Percentiles rank a stretch among this genome's conserved stretches.
Evolutionary conservation across 1,284 basidiomycete species (phyloP).

Genomic region (Cutaneotrichosporon sp.): DNA sequence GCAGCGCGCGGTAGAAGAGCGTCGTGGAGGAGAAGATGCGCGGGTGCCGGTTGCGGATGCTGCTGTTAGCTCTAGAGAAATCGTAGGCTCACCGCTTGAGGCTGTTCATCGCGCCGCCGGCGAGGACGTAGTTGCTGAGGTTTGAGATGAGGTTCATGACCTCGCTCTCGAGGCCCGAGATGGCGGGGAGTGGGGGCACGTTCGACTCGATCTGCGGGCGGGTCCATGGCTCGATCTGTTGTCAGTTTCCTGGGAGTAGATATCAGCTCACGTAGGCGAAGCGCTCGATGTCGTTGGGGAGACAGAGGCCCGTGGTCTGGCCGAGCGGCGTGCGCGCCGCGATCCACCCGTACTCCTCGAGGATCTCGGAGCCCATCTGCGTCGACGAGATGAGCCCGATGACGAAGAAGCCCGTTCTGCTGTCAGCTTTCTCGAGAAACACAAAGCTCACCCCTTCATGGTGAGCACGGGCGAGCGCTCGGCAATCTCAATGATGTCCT

Average conservation of each 20-base stretch:
- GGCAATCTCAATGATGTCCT: slow-evolving; percentile 85
- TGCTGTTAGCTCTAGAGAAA: slow-evolving; percentile 51
- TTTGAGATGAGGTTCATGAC: slow-evolving; percentile 89
- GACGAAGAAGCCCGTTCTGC: slow-evolving; percentile 93
- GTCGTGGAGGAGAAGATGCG: slow-evolving; percentile 71
- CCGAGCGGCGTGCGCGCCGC: slow-evolving; percentile 86
- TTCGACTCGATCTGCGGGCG: slow-evolving; percentile 39
- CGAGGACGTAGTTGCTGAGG: slow-evolving; percentile 92
- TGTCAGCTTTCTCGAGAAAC: not conserved
- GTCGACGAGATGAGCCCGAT: slow-evolving; percentile 80
- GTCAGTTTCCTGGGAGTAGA: not conserved
- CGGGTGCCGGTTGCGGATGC: slow-evolving; percentile 72
- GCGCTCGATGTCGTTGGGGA: slow-evolving; percentile 77
- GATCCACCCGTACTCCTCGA: slow-evolving; percentile 92
- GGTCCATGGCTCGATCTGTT: slow-evolving; percentile 76
- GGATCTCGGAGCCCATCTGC: slow-evolving; percentile 71
- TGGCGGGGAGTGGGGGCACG: slow-evolving; percentile 63
- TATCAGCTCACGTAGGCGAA: slow-evolving; percentile 73
- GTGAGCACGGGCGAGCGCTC: slow-evolving; percentile 86
- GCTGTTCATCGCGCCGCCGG: slow-evolving; percentile 85
- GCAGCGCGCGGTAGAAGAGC: slow-evolving; percentile 79
- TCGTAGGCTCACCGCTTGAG: slow-evolving; percentile 66
- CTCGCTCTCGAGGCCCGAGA: slow-evolving; percentile 74
- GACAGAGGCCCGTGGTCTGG: slow-evolving; percentile 81
- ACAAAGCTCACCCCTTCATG: slow-evolving; percentile 76